Base-by-base conservation (phyloP, 1,284 basidiomycete genomes). In the Ustilago nuda region DNA sequence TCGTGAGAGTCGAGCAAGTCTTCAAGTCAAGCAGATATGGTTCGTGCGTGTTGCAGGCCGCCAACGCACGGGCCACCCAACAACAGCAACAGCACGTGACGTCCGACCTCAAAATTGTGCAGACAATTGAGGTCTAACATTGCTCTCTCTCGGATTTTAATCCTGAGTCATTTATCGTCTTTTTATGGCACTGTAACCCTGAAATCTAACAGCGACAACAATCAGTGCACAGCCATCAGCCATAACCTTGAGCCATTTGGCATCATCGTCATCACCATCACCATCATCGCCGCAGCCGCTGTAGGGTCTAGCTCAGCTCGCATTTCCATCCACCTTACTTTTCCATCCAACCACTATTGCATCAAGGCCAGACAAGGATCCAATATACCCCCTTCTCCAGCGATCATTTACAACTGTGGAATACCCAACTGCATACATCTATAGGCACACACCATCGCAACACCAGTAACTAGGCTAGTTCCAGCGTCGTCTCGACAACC, bases 41-140 rank as follows among this genome's bases (percentile, higher is more conserved):
- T n/a, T n/a, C n/a, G n/a, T n/a, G n/a, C 12, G 56, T n/a, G n/a
- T 19, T 41, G 39, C 39, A 13, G 4, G 45, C 12, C 27, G 27
- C 39, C 62, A 33, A 61, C 68, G 68, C 68, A 61, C 68, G 68
- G 59, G 68, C 68, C 68, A 71, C 15, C 12, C 1, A 13, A 17
- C 55, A 63, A 56, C 66, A 13, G 19, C 55, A 63, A 56, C 66
- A 59, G 61, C 66, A 69, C 66, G 66, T 69, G 61, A 69, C 66
- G 66, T 69, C 66, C 56, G 52, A 33, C 30, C 4, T 4, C 7
- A 13, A n/a, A 17, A 23, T 19, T 30, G 13, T 19, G 7, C 50
- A 56, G 19, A 12, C 39, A 2, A 30, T n/a, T 5, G 30, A 5
- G 57, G 32, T 68, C 60, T 61, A 58, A 62, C 60, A 68, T 19